These are phyloP conservation scores for Juncus inflexus DNA, from an alignment of 176 grass and related monocot genomes.

Conservation along the genomic window DNA sequence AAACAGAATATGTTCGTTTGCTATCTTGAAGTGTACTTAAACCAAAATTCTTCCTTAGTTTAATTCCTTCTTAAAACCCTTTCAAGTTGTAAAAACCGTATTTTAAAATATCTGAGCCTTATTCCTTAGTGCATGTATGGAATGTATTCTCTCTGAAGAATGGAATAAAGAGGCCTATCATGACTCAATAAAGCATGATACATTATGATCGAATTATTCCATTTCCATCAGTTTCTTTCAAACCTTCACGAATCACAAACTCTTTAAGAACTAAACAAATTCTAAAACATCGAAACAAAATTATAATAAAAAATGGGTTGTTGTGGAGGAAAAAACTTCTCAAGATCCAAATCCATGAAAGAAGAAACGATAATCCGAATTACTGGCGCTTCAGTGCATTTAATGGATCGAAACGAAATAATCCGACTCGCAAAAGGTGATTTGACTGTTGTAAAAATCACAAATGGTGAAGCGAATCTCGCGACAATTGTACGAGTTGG, in stretches of 20 bases:
- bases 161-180: constrained; percentile 54
- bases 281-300: background rate
- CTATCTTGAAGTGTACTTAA: too few relatives aligned
- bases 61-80: constrained; percentile 12
- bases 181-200: constrained; percentile 29
- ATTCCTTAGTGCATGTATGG: constrained; percentile 28
- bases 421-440: constrained; percentile 64
- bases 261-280: background rate
- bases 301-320: constrained; percentile 41
- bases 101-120: constrained; percentile 24
- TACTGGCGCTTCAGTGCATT: constrained; percentile 58
- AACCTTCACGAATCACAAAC: background rate
- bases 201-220: constrained; percentile 42
- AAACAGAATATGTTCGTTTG: too few relatives aligned
- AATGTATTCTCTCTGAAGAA: constrained; percentile 43
- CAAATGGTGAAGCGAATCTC: constrained; percentile 47
- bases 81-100: constrained; percentile 18
- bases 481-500: constrained; percentile 64
- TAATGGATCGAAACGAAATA: constrained; percentile 40
- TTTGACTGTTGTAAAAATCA: constrained; percentile 44
- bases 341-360: constrained; percentile 27
- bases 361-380: constrained; percentile 68
- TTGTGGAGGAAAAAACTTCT: constrained; percentile 37
- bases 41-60: too few relatives aligned
- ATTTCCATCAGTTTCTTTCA: constrained; percentile 20